Evolutionary conservation across 306 rosid genomes (phyloP), one percentile per base, ranked within the genome.

Genomic region (Casuarina glauca): DNA sequence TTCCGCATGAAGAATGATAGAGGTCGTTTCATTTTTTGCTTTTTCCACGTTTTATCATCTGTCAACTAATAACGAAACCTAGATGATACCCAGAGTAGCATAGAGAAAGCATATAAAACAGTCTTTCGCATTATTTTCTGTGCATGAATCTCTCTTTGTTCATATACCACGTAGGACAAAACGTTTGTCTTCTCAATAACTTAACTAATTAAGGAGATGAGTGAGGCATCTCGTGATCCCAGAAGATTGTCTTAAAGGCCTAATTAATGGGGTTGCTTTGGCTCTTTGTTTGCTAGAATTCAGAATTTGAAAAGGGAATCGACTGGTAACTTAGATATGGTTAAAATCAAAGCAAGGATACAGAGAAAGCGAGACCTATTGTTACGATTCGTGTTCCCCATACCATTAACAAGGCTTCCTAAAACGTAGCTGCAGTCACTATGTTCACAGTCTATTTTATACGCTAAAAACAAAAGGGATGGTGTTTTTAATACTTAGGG

Each of bases 351-450:
- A 48, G 52, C 80, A 41, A 78, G 54, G 48, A 69, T 53, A 26
- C 4, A 78, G 66, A 63, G 51, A 36, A 53, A 38, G 71, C 42
- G 7, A 39, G 74, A 64, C 44, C 74, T 79, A 61, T 71, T 64
- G 70, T 54, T 36, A 72, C 71, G 32, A 55, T 63, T 61, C 20
- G 2, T 80, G 87, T 58, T 83, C 85, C 89, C 81, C 42, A 8
- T 17, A 68, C 68, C 45, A 64, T 70, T 60, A 82, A 82, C 86
- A 82, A 20, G 54, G 57, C 81, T 77, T 74, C 81, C 74, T 55
- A 69, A 42, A 36, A 49, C 62, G 74, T 72, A 46, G 82, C 69
- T 72, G 70, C 50, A 9, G 32, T 44, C 51, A 62, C 64, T 57
- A 69, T 45, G n/a, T 43, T 26, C 11, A 38, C 64, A n/a, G 2